Conservation (phyloP, 352 stramenopile genomes). For the Stramenopiles sp. region DNA sequence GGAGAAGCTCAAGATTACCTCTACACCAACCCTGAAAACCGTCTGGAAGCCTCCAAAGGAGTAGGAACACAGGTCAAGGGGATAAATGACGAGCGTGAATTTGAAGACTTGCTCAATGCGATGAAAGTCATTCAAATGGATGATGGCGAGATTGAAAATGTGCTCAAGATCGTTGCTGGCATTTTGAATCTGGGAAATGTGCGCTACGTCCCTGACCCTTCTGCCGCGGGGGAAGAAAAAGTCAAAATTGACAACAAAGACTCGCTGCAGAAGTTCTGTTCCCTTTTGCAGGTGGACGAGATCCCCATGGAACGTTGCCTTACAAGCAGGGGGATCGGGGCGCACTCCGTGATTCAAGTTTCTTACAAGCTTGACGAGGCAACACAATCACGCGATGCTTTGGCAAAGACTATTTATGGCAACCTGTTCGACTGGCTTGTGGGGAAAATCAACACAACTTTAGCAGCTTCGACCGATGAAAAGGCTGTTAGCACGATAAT, state of each 20-base stretch:
- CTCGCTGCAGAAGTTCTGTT: not conserved
- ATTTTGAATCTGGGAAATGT: not conserved
- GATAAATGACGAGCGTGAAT: constrained; percentile 56
- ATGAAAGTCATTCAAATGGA: constrained; percentile 21
- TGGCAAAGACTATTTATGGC: constrained; percentile 77
- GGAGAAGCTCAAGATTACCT: constrained; percentile 35
- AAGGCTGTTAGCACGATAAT: too few relatives aligned
- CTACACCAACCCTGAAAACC: constrained; percentile 41
- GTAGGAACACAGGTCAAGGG: not conserved
- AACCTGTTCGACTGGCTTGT: constrained; percentile 95
- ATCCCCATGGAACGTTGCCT: constrained; percentile 41
- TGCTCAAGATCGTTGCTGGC: not conserved
- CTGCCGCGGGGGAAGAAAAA: not conserved
- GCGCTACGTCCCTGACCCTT: not conserved
- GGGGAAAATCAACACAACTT: constrained; percentile 44
- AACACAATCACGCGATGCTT: constrained; percentile 60
- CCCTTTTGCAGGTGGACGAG: constrained; percentile 41
- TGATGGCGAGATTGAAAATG: not conserved
- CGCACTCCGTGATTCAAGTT: not conserved
- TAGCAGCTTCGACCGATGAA: too few relatives aligned
- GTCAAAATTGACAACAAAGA: not conserved
- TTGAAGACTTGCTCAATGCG: constrained; percentile 51
- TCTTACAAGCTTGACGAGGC: constrained; percentile 40
- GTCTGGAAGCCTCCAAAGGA: not conserved
- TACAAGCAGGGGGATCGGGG: constrained; percentile 29